These are phyloP conservation scores for Ogataea methylovora DNA, from an alignment of 805 yeast genomes.

Conservation along the genomic window DNA sequence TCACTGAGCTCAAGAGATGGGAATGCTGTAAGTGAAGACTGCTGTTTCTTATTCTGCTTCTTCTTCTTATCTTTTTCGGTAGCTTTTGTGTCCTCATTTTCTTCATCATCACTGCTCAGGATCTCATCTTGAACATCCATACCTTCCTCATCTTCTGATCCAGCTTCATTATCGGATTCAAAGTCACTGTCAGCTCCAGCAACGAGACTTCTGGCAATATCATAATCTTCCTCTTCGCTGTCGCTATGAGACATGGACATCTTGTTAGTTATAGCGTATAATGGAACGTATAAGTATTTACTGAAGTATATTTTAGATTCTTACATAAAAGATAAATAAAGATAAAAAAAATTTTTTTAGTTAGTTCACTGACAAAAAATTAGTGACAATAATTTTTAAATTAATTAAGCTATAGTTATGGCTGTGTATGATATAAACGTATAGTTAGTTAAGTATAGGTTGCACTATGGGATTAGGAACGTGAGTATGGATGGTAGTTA, in stretches of 20 bases:
- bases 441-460: neutral
- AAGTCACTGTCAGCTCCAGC: conserved; percentile 23
- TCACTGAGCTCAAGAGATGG: conserved; percentile 30
- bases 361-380: neutral
- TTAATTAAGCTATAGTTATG: neutral
- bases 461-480: conserved; percentile 6
- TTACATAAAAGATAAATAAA: neutral
- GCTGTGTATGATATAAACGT: neutral
- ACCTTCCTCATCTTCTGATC: conserved; percentile 23
- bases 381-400: neutral
- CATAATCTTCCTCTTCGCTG: conserved; percentile 41
- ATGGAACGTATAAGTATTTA: neutral
- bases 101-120: conserved; percentile 35
- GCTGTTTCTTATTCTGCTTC: conserved; percentile 8
- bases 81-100: conserved; percentile 26
- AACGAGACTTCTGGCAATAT: conserved; percentile 57
- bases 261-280: neutral
- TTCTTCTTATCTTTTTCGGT: conserved; percentile 10
- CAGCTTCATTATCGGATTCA: conserved; percentile 8
- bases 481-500: conserved; percentile 26
- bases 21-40: conserved; percentile 13
- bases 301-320: neutral
- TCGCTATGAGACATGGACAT: conserved; percentile 5
- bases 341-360: neutral
- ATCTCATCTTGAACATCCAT: conserved; percentile 47